Conservation (phyloP, 352 stramenopile species). For the Globisporangium recalcitrans region DNA sequence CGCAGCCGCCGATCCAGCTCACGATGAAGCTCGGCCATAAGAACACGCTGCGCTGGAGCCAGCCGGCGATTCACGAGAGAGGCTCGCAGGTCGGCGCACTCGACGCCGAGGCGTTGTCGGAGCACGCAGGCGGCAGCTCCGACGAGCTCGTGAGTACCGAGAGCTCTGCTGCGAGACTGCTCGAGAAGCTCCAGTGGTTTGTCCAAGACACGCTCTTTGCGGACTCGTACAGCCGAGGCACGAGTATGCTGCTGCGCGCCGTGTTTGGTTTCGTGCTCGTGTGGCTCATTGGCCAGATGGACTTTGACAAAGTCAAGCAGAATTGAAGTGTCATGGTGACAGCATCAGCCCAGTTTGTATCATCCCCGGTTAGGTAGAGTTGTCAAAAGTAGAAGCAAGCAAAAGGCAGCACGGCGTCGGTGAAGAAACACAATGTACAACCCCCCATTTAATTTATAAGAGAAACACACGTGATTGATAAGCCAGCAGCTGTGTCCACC, state of each 20-base stretch:
- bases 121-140: neutral
- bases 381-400: neutral
- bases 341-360: neutral
- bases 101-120: neutral
- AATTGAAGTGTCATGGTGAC: too few relatives aligned
- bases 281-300: constrained; percentile 30
- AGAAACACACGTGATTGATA: neutral
- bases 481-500: too few relatives aligned
- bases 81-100: neutral
- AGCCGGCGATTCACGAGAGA: neutral
- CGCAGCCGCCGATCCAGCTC: constrained; percentile 25
- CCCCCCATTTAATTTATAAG: neutral
- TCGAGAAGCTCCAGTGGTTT: constrained; percentile 25
- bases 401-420: neutral
- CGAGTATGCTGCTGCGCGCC: constrained; percentile 32
- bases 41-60: constrained; percentile 2
- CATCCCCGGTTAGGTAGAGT: neutral
- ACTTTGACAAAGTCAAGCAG: constrained; percentile 13
- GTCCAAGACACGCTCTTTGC: constrained; percentile 19
- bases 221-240: constrained; percentile 4
- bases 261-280: constrained; percentile 31
- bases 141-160: constrained; percentile 1
- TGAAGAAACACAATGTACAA: neutral
- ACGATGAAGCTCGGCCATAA: constrained; percentile 19
- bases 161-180: neutral